These are phyloP conservation scores for Penicillium sumatraense DNA, from an alignment of 2,329 filamentous ascomycete genomes.

Conservation along the genomic window DNA sequence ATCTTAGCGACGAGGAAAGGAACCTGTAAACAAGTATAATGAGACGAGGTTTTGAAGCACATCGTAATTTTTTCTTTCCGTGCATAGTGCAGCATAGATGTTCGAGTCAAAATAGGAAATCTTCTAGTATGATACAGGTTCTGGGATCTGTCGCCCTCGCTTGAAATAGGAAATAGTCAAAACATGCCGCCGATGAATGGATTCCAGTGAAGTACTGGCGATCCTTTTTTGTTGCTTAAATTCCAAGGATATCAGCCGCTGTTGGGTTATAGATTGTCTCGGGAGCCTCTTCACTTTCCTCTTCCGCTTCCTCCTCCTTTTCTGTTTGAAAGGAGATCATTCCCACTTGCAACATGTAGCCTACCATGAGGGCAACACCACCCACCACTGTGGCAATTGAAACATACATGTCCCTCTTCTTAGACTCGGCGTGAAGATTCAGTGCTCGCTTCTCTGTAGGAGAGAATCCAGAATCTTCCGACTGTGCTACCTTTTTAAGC, in stretches of 20 bases:
- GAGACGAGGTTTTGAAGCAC: not conserved
- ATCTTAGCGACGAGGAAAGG: slow-evolving; percentile 4
- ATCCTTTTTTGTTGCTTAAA: not conserved
- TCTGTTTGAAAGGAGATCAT: slow-evolving; percentile 21
- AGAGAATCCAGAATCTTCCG: slow-evolving; percentile 30
- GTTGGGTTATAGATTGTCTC: not conserved
- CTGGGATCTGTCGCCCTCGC: slow-evolving; percentile 6
- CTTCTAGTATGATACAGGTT: slow-evolving; percentile 17
- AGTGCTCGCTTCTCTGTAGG: slow-evolving; percentile 30
- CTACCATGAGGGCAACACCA: slow-evolving; percentile 40
- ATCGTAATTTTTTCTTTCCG: not conserved
- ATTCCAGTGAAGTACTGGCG: not conserved
- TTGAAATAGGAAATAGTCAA: slow-evolving; percentile 6
- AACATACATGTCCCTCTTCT: slow-evolving; percentile 39
- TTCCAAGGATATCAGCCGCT: slow-evolving; percentile 4
- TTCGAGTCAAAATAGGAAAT: slow-evolving; percentile 1
- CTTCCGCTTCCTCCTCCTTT: slow-evolving; percentile 23
- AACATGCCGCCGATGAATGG: slow-evolving; percentile 1
- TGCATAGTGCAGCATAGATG: slow-evolving; percentile 1
- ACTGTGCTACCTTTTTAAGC: slow-evolving; percentile 38
- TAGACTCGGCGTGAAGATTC: slow-evolving; percentile 26
- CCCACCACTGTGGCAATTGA: slow-evolving; percentile 42
- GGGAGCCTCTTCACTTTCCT: not conserved
- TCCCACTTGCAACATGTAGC: slow-evolving; percentile 42
- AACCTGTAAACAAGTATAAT: not conserved